Conservation (phyloP, 2,329 filamentous ascomycete species). For the Emmonsiellopsis sp. region DNA sequence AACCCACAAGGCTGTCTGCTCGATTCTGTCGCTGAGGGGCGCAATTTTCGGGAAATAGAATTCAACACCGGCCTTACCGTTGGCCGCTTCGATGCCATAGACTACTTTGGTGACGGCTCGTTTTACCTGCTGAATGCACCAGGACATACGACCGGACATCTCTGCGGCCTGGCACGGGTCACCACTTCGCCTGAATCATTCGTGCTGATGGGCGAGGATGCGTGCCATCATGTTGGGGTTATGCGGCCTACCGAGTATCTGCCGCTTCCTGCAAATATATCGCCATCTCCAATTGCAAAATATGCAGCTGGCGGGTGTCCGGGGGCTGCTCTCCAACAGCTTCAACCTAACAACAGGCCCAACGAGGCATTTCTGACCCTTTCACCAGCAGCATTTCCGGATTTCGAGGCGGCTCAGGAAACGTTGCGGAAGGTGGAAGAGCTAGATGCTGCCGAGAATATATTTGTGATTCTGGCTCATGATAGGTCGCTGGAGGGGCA, state of each 20-base stretch:
- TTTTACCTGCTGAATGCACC: slow-evolving; percentile 23
- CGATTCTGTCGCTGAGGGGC: slow-evolving; percentile 25
- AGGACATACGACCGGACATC: slow-evolving; percentile 20
- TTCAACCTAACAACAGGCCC: background rate
- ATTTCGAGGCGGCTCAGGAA: background rate
- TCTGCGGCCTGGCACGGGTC: slow-evolving; percentile 20
- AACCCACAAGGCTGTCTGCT: slow-evolving; percentile 26
- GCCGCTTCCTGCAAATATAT: slow-evolving; percentile 18
- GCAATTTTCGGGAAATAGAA: slow-evolving; percentile 14
- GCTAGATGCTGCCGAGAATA: slow-evolving; percentile 18
- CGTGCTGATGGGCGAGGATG: slow-evolving; percentile 21
- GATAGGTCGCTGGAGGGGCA: slow-evolving; percentile 16
- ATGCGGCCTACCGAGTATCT: slow-evolving; percentile 21
- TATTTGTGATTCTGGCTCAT: slow-evolving; percentile 25
- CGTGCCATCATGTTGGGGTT: slow-evolving; percentile 18
- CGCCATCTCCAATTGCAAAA: slow-evolving; percentile 1
- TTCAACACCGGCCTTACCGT: slow-evolving; percentile 13
- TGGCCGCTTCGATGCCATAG: slow-evolving; percentile 17
- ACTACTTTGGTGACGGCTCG: slow-evolving; percentile 23
- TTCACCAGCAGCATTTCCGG: too few relatives aligned
- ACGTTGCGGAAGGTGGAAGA: slow-evolving; percentile 17
- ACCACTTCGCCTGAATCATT: slow-evolving; percentile 16
- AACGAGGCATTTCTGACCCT: slow-evolving; percentile 1
- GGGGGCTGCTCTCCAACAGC: background rate
- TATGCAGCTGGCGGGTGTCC: slow-evolving; percentile 1